Conservation (phyloP, 768 basidiomycete genomes). For the Rhizopogon vulgaris region DNA sequence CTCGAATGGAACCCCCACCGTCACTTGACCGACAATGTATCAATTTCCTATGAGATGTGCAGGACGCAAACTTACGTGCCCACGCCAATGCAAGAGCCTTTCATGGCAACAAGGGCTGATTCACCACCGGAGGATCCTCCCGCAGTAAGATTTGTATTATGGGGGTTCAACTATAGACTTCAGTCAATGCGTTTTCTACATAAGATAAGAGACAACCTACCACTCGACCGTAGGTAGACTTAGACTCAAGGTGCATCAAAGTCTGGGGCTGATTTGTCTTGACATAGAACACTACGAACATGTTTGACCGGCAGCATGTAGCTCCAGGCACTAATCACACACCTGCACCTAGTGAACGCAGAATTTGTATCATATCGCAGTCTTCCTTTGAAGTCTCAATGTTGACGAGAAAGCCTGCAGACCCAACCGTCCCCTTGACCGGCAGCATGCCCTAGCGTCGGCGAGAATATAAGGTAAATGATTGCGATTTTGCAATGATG, state of each 20-base stretch:
- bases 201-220: conserved; percentile 6
- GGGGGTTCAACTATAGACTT: conserved; percentile 32
- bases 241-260: conserved; percentile 33
- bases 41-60: neutral
- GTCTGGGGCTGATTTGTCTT: conserved; percentile 39
- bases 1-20: conserved; percentile 34
- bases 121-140: conserved; percentile 55
- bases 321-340: conserved; percentile 1
- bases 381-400: conserved; percentile 21
- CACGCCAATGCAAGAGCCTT: conserved; percentile 39
- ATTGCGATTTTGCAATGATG: neutral
- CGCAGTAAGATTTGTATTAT: conserved; percentile 34
- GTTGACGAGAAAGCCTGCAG: conserved; percentile 26
- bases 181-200: neutral
- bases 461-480: neutral
- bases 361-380: conserved; percentile 25
- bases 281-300: conserved; percentile 33
- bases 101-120: conserved; percentile 39
- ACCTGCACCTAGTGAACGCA: conserved; percentile 39
- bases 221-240: conserved; percentile 28
- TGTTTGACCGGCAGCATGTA: conserved; percentile 3
- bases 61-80: conserved; percentile 27
- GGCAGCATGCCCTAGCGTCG: conserved; percentile 31
- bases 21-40: conserved; percentile 9
- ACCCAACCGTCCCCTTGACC: conserved; percentile 35